Percentiles rank a stretch among this genome's conserved stretches.
Evolutionary conservation across 192 early-diverging fungal species (phyloP).

Genomic region (Coemansia sp.): DNA sequence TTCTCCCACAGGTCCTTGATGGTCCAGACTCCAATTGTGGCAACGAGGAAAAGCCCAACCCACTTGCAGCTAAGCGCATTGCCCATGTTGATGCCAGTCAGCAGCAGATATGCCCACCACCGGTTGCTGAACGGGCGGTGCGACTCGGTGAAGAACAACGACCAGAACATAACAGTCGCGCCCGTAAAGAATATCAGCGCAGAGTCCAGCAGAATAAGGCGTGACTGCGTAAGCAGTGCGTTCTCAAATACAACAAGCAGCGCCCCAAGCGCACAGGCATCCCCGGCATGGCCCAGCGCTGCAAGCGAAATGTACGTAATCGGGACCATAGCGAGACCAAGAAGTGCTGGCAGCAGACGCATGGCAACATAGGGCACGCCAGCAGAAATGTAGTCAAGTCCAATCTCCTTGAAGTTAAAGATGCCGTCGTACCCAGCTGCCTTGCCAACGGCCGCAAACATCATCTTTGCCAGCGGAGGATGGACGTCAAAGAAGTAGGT

Average conservation of each 20-base stretch:
- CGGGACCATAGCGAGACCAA: slow-evolving; percentile 81
- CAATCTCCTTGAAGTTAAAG: slow-evolving; percentile 94
- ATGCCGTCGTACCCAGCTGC: slow-evolving; percentile 86
- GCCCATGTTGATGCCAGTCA: slow-evolving; percentile 83
- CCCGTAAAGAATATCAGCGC: slow-evolving; percentile 79
- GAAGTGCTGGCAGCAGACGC: slow-evolving; percentile 74
- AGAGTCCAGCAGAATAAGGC: slow-evolving; percentile 88
- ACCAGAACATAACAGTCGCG: slow-evolving; percentile 26
- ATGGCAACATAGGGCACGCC: slow-evolving; percentile 89
- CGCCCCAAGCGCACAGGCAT: slow-evolving; percentile 75
- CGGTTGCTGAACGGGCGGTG: slow-evolving; percentile 37
- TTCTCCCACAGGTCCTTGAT: slow-evolving; percentile 85
- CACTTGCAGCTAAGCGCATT: slow-evolving; percentile 80
- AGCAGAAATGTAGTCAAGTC: slow-evolving; percentile 82
- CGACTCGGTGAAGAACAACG: slow-evolving; percentile 37
- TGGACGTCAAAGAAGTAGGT: slow-evolving; percentile 96
- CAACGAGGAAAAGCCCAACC: slow-evolving; percentile 92
- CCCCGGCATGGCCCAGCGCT: slow-evolving; percentile 74
- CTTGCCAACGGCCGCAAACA: slow-evolving; percentile 77
- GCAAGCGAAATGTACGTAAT: slow-evolving; percentile 81
- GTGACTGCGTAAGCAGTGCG: slow-evolving; percentile 83
- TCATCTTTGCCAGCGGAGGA: slow-evolving; percentile 90
- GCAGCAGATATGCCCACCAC: slow-evolving; percentile 87
- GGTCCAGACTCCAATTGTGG: slow-evolving; percentile 79
- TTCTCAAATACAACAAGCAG: slow-evolving; percentile 87